Percentiles rank a stretch among this genome's conserved stretches.
phyloP scores from a whole-genome alignment of 129 eudicot species.

The Chrysanthemum makinoi region DNA sequence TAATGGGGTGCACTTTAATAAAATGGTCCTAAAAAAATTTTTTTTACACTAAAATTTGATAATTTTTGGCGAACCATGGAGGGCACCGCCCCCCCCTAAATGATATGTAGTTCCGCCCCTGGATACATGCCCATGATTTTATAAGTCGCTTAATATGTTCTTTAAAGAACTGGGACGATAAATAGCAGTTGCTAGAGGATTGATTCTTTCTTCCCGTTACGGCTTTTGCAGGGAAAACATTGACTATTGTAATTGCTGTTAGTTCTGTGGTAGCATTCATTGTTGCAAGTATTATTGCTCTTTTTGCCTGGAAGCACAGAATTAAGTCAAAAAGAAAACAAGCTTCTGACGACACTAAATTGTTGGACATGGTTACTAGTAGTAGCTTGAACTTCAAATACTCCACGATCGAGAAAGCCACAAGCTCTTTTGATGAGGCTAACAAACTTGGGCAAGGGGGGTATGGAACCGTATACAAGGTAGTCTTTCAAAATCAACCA shows the following conservation, averaged over 20 bases:
- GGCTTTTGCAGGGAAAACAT: slow-evolving; percentile 39
- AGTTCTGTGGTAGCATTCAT: slow-evolving; percentile 50
- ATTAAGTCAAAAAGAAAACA: slow-evolving; percentile 41
- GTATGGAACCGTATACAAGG: slow-evolving; percentile 89
- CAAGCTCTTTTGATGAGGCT: slow-evolving; percentile 58
- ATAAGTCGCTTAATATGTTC: too few relatives aligned
- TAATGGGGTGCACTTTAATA: too few relatives aligned
- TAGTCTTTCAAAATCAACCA: slow-evolving; percentile 19
- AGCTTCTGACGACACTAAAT: slow-evolving; percentile 43
- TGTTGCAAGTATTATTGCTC: slow-evolving; percentile 40
- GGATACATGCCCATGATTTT: too few relatives aligned
- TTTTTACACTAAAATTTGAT: too few relatives aligned
- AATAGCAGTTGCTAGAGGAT: background rate
- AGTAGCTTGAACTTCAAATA: slow-evolving; percentile 71
- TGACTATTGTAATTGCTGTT: slow-evolving; percentile 39
- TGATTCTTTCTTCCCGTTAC: background rate
- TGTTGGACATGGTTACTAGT: slow-evolving; percentile 48
- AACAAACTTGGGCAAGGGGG: slow-evolving; percentile 94
- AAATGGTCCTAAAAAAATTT: too few relatives aligned
- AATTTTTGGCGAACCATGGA: too few relatives aligned
- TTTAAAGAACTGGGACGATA: too few relatives aligned
- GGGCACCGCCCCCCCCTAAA: too few relatives aligned
- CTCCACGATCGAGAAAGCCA: slow-evolving; percentile 72
- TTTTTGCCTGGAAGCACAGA: slow-evolving; percentile 44
- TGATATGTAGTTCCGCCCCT: too few relatives aligned